Base-by-base conservation (phyloP, 2,329 filamentous ascomycete species). In the Neonectria punicea region DNA sequence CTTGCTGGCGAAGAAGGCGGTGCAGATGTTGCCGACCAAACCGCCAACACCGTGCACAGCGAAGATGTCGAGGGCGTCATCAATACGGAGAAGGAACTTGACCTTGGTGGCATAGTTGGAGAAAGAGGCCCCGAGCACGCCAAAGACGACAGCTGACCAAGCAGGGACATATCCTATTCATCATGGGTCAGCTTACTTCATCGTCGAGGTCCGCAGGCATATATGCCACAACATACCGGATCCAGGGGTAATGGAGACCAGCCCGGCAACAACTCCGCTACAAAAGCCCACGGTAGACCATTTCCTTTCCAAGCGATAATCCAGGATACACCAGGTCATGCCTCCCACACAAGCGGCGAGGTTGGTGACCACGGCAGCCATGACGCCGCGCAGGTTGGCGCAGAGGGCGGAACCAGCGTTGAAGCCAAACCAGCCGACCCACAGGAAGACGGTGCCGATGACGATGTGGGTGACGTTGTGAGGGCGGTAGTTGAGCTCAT, bases 401-500 rank as follows among this genome's bases (percentile, higher is more conserved):
- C 90, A 85, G 60, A 96, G 84, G 14, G 93, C 93, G 16, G 91
- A 94, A 69, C 93, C 93, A 54, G 92, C 93, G 74, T 97, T 97
- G 88, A 97, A 97, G 53, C 94, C 94, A 75, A 97, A 97, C 94
- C 93, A 97, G 58, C 94, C 94, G 16, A 97, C 92, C 93, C 94
- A 97, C 16, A 97, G 89, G 81, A 97, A 97, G 51, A 97, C 93
- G 3, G 94, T 97, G 32, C 94, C 94, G 61, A 97, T 92, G 57
- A 97, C 93, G 71, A 97, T 94, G 78, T 97, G 93, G 4, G 93
- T 96, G 51, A 97, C 93, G 74, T 97, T 97, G 83, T 97, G 94
- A 10, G 94, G 94, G 55, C 94, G 91, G 80, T 95, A 97, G 82
- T 97, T 97, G 73, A 97, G 85, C 78, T 95, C 93, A 76, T 94